Evolutionary conservation across 2,329 filamentous ascomycete species (phyloP).

Genomic region (Pleoardoris graminearum): DNA sequence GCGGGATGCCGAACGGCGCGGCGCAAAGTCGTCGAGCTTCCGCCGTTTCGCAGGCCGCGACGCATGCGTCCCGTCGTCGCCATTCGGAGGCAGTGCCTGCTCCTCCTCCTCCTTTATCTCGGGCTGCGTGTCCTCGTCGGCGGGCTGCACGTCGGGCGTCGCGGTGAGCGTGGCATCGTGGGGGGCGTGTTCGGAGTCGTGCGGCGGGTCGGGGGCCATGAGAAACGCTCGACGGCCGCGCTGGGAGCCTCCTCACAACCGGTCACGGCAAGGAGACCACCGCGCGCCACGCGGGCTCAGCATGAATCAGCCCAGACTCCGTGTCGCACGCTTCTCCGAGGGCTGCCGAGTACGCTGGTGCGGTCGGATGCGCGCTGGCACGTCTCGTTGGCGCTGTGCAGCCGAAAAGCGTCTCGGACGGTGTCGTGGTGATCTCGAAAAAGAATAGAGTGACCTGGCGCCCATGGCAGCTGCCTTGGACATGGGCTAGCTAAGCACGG

Average conservation of each 20-base stretch:
- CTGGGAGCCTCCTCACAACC: conserved; percentile 23
- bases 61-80: conserved; percentile 28
- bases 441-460: conserved; percentile 10
- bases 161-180: conserved; percentile 22
- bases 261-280: conserved; percentile 29
- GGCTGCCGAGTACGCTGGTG: conserved; percentile 26
- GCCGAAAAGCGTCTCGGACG: conserved; percentile 19
- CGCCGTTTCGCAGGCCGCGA: conserved; percentile 63
- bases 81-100: conserved; percentile 17
- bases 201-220: conserved; percentile 35
- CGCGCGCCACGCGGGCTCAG: conserved; percentile 34
- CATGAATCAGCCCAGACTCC: conserved; percentile 30
- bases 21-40: conserved; percentile 51
- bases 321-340: conserved; percentile 27
- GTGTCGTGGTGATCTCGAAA: conserved; percentile 33
- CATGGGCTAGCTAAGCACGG: conserved; percentile 11
- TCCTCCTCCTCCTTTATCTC: conserved; percentile 36
- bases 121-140: conserved; percentile 24
- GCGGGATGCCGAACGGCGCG: conserved; percentile 46
- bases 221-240: conserved; percentile 29
- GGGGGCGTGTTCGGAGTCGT: conserved; percentile 25
- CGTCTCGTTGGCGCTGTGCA: conserved; percentile 31
- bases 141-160: conserved; percentile 19
- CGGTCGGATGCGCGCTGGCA: conserved; percentile 36
- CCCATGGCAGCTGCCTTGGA: conserved; percentile 2